Conservation (phyloP, 768 basidiomycete genomes). For the Boletus sp. region DNA sequence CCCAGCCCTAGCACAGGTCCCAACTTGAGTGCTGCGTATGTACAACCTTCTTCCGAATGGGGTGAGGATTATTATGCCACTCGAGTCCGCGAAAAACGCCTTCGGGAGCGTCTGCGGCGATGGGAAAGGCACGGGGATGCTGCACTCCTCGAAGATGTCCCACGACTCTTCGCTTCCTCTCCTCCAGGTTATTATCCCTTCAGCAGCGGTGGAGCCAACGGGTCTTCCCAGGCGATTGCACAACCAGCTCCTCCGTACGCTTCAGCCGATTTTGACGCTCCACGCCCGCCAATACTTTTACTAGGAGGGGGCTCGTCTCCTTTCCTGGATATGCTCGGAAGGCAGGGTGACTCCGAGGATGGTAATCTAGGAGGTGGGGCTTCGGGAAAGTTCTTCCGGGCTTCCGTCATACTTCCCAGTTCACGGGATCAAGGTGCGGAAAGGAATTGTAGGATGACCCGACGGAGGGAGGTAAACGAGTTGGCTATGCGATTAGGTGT, state of each 20-base stretch:
- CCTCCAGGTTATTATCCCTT: conserved; percentile 10
- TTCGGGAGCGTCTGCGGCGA: conserved; percentile 65
- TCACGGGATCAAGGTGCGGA: conserved; percentile 56
- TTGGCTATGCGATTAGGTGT: conserved; percentile 82
- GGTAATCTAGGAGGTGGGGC: conserved; percentile 8
- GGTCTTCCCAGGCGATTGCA: conserved; percentile 20
- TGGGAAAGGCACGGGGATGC: conserved; percentile 68
- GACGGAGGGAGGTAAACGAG: conserved; percentile 77
- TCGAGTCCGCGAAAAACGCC: conserved; percentile 66
- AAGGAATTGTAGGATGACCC: conserved; percentile 51
- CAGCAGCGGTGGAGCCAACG: neutral
- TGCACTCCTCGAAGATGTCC: conserved; percentile 61
- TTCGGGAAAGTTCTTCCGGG: conserved; percentile 55
- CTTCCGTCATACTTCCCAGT: conserved; percentile 66
- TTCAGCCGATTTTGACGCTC: conserved; percentile 23
- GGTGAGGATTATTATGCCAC: conserved; percentile 66
- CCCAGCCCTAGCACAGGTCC: conserved; percentile 35
- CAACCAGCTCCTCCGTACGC: conserved; percentile 33
- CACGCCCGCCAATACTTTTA: conserved; percentile 25
- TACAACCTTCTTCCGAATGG: conserved; percentile 44
- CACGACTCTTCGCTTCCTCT: conserved; percentile 44
- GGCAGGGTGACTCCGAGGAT: conserved; percentile 18
- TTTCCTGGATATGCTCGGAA: conserved; percentile 27
- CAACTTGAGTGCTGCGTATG: neutral
- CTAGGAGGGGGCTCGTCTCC: conserved; percentile 22